These are phyloP conservation scores for Garcia nutans DNA, from an alignment of 345 rosid genomes.

Conservation along the genomic window DNA sequence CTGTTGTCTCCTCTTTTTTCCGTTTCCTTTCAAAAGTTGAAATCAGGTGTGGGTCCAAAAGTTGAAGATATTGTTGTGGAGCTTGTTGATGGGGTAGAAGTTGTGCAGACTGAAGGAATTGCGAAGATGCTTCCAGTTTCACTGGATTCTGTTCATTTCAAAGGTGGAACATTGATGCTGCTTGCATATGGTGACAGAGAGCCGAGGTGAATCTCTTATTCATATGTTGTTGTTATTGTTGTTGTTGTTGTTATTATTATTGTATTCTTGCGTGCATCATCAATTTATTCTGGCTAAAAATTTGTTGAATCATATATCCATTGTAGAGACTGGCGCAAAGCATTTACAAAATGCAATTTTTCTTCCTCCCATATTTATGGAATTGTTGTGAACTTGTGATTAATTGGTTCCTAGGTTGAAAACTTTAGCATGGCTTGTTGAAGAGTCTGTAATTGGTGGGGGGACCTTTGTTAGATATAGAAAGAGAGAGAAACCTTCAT, in stretches of 20 bases:
- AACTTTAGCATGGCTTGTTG: background rate
- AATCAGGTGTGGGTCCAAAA: constrained; percentile 42
- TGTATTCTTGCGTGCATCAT: background rate
- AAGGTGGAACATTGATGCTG: constrained; percentile 74
- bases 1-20: constrained; percentile 30
- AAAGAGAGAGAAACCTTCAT: background rate
- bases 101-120: constrained; percentile 51
- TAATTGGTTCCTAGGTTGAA: background rate
- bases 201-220: constrained; percentile 57
- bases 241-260: too few relatives aligned
- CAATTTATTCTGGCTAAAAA: background rate
- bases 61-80: constrained; percentile 61
- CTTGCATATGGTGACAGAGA: constrained; percentile 88
- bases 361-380: background rate
- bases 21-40: constrained; percentile 47
- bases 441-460: background rate
- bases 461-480: background rate
- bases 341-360: background rate
- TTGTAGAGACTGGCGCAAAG: background rate
- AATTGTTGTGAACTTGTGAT: background rate
- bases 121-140: constrained; percentile 73
- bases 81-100: constrained; percentile 55
- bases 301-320: background rate
- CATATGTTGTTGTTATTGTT: background rate
- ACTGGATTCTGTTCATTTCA: constrained; percentile 89